phyloP scores from a whole-genome alignment of 1,139 yeast genomes.

The Geotrichum citri-aurantii region DNA sequence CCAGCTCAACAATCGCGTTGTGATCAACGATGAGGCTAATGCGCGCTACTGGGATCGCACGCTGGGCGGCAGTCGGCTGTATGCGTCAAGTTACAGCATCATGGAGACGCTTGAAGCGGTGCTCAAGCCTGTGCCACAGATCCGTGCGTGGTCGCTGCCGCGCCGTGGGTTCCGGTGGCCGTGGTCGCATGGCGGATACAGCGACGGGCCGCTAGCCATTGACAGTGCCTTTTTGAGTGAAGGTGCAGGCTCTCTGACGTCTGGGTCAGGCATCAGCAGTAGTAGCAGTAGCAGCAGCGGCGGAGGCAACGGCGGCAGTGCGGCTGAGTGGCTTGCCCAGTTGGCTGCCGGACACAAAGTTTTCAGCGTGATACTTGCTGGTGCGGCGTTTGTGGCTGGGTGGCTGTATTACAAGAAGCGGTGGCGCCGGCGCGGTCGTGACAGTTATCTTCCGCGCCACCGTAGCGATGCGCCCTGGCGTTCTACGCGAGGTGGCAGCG shows the following conservation, averaged over 20 bases:
- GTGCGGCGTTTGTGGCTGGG: neutral
- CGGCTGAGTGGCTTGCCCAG: conserved; percentile 12
- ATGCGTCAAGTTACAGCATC: conserved; percentile 27
- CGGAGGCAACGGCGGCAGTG: conserved; percentile 22
- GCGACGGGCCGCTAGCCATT: neutral
- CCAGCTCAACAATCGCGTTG: conserved; percentile 21
- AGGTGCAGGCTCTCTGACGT: too few relatives aligned
- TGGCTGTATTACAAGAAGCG: neutral
- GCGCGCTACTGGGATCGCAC: conserved; percentile 34
- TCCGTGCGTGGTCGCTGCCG: conserved; percentile 21
- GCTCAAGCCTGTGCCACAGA: conserved; percentile 24
- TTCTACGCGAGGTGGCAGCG: neutral
- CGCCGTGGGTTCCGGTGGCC: neutral
- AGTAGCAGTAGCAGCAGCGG: too few relatives aligned
- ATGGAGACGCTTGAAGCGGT: conserved; percentile 30
- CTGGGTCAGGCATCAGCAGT: too few relatives aligned
- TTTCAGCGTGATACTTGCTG: neutral
- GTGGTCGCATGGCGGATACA: neutral
- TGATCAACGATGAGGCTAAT: conserved; percentile 31
- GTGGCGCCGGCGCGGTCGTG: neutral
- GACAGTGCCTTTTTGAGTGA: too few relatives aligned
- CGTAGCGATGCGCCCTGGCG: neutral
- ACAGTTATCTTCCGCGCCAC: neutral
- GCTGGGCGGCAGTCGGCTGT: conserved; percentile 26
- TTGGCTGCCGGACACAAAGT: neutral